These are phyloP conservation scores for Jackrogersella multiformis DNA, from an alignment of 495 filamentous ascomycete species.

Conservation along the genomic window DNA sequence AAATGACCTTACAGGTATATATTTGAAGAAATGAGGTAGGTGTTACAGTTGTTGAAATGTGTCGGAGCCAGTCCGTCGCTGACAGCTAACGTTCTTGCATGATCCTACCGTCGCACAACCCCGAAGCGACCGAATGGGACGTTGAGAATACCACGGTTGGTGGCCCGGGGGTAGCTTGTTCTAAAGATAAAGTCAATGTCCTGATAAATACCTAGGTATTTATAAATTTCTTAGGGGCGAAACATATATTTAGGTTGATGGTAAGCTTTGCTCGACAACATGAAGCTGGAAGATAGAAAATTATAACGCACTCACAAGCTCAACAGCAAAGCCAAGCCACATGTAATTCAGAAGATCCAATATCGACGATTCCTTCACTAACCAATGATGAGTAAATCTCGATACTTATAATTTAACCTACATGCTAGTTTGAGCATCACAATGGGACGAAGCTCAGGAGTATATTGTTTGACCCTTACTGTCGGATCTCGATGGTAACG, in stretches of 20 bases:
- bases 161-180: not conserved
- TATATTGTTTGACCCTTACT: not conserved
- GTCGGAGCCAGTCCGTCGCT: not conserved
- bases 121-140: constrained; percentile 1
- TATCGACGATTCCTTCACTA: too few species aligned
- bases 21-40: not conserved
- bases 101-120: constrained; percentile 3
- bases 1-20: not conserved
- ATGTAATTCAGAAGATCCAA: not conserved
- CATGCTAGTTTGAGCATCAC: not conserved
- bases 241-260: not conserved
- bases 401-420: not conserved
- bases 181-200: not conserved
- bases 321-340: not conserved
- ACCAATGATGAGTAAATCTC: too few species aligned
- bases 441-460: not conserved
- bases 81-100: constrained; percentile 3
- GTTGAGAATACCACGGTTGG: not conserved
- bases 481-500: not conserved
- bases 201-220: not conserved
- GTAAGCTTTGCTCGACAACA: not conserved
- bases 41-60: not conserved
- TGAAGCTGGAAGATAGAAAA: not conserved
- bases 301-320: not conserved
- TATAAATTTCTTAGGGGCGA: not conserved